phyloP scores from a whole-genome alignment of 129 eudicot species.

The Lactuca saligna region DNA sequence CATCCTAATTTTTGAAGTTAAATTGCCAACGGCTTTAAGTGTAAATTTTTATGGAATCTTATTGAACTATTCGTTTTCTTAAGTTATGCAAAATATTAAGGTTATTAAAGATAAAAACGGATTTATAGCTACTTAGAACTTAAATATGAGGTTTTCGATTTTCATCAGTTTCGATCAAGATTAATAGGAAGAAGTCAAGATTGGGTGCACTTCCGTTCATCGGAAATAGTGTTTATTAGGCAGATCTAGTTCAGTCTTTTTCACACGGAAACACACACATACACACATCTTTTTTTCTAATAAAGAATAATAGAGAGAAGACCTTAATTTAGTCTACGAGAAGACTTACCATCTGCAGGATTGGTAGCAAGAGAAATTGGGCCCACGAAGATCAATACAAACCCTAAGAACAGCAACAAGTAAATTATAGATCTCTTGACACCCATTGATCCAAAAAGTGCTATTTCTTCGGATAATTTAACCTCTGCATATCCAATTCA shows the following conservation, averaged over 20 bases:
- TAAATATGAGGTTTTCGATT: slow-evolving; percentile 1
- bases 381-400: slow-evolving; percentile 35
- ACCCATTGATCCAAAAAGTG: slow-evolving; percentile 55
- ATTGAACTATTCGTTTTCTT: not conserved
- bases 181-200: slow-evolving; percentile 8
- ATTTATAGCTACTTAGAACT: not conserved
- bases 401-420: slow-evolving; percentile 38
- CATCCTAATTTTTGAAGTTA: not conserved
- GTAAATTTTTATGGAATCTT: not conserved
- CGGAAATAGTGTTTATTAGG: slow-evolving; percentile 8
- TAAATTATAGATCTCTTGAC: slow-evolving; percentile 52
- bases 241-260: slow-evolving; percentile 33
- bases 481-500: slow-evolving; percentile 38
- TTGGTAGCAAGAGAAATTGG: slow-evolving; percentile 56
- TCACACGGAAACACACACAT: slow-evolving; percentile 16
- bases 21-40: too few relatives aligned
- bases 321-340: slow-evolving; percentile 11
- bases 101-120: not conserved
- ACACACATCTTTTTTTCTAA: slow-evolving; percentile 6
- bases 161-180: not conserved
- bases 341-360: slow-evolving; percentile 71
- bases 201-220: slow-evolving; percentile 11
- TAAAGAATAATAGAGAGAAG: slow-evolving; percentile 3
- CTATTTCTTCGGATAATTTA: slow-evolving; percentile 28
- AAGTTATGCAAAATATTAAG: slow-evolving; percentile 3